phyloP scores from a whole-genome alignment of 176 grass and related monocot genomes.

The Echinochloa phyllopogon region DNA sequence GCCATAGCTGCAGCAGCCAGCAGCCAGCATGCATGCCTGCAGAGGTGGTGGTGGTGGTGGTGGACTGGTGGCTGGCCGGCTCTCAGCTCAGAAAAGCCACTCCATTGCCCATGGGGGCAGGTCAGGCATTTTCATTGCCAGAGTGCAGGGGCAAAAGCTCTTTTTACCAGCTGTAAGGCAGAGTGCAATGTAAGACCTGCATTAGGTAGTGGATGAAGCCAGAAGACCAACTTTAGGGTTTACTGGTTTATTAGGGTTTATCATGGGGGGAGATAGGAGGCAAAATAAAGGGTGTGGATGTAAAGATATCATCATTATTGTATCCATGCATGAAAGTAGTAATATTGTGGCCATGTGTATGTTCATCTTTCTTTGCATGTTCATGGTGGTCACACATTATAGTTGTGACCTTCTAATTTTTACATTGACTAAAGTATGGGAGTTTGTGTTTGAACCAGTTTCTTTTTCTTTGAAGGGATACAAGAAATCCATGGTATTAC shows the following conservation, averaged over 20 bases:
- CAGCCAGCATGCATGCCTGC: constrained; percentile 22
- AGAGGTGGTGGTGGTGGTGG: constrained; percentile 37
- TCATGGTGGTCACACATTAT: constrained; percentile 13
- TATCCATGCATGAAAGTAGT: constrained; percentile 40
- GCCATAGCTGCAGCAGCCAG: constrained; percentile 12
- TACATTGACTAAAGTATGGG: constrained; percentile 25
- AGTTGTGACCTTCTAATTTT: background rate
- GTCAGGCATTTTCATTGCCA: constrained; percentile 56
- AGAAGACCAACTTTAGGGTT: constrained; percentile 69
- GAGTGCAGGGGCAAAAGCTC: constrained; percentile 56
- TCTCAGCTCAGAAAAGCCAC: constrained; percentile 51
- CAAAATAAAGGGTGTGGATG: constrained; percentile 38
- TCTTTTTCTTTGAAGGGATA: constrained; percentile 1
- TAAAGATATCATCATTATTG: constrained; percentile 57
- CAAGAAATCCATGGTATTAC: background rate
- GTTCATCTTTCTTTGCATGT: constrained; percentile 39
- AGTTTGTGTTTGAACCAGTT: background rate
- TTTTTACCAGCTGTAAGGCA: constrained; percentile 69
- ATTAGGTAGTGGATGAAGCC: constrained; percentile 66
- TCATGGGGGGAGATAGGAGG: background rate
- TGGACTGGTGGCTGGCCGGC: constrained; percentile 24
- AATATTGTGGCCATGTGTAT: constrained; percentile 42
- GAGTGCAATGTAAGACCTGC: constrained; percentile 59
- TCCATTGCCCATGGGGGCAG: constrained; percentile 57
- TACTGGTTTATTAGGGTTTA: constrained; percentile 57